Percentiles rank a stretch among this genome's conserved stretches.
Conservation (phyloP, 2,329 filamentous ascomycete genomes). For the Curvularia eragrostidis region DNA sequence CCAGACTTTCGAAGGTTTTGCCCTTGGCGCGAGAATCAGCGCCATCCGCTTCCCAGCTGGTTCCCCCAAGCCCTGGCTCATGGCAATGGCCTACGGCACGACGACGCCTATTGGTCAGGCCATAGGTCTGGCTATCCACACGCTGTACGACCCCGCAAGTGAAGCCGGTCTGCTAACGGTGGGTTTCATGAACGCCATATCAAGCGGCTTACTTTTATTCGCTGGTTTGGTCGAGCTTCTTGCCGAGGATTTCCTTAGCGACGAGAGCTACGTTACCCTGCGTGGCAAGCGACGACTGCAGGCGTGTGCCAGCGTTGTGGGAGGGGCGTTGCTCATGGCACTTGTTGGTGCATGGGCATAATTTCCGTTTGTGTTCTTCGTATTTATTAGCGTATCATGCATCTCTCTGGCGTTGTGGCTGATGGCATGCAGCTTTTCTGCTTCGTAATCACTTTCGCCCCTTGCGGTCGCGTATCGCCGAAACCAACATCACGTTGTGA, state of each 20-base stretch:
- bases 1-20: slow-evolving; percentile 73
- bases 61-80: slow-evolving; percentile 76
- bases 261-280: slow-evolving; percentile 67
- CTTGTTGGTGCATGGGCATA: slow-evolving; percentile 71
- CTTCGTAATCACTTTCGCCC: slow-evolving; percentile 18
- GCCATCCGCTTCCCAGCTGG: slow-evolving; percentile 72
- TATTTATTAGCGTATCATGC: slow-evolving; percentile 8
- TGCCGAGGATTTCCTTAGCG: slow-evolving; percentile 64
- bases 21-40: slow-evolving; percentile 73
- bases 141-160: slow-evolving; percentile 58
- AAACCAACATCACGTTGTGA: neutral
- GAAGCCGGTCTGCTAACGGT: slow-evolving; percentile 58
- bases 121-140: slow-evolving; percentile 58
- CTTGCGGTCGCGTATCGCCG: neutral
- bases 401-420: slow-evolving; percentile 16
- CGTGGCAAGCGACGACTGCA: slow-evolving; percentile 65
- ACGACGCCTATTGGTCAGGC: slow-evolving; percentile 60
- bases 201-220: slow-evolving; percentile 57
- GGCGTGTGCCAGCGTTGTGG: slow-evolving; percentile 67
- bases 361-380: slow-evolving; percentile 5
- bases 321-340: slow-evolving; percentile 68
- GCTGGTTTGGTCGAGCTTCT: slow-evolving; percentile 59
- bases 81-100: slow-evolving; percentile 69
- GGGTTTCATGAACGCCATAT: slow-evolving; percentile 59
- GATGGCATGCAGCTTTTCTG: slow-evolving; percentile 11